A percentile compares a stretch with the other conserved stretches of the same genome.
Evolutionary conservation across 768 basidiomycete species (phyloP).

Genomic region (Lanmaoa pseudosensibilis): DNA sequence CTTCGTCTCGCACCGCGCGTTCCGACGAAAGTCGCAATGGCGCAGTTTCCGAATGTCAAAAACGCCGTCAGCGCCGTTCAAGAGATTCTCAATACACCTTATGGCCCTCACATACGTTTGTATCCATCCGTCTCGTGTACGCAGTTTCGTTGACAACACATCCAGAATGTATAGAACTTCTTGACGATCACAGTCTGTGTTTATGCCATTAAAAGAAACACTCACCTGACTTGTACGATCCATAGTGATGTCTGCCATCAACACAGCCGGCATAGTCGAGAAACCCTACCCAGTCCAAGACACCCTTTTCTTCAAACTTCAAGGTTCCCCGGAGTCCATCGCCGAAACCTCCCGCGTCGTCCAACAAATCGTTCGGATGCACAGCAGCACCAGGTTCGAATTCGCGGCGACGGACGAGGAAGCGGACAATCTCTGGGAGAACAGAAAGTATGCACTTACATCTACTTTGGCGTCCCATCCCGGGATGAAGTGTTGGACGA

Average conservation of each 20-base stretch:
- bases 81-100: conserved; percentile 69
- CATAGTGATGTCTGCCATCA: conserved; percentile 77
- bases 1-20: conserved; percentile 77
- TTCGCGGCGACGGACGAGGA: conserved; percentile 76
- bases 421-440: conserved; percentile 78
- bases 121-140: neutral
- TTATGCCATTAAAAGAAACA: neutral
- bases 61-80: conserved; percentile 79
- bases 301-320: conserved; percentile 90
- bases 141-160: neutral
- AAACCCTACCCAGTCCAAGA: conserved; percentile 67
- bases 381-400: conserved; percentile 67
- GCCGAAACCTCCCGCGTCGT: conserved; percentile 58
- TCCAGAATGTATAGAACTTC: conserved; percentile 82
- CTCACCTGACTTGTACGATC: neutral
- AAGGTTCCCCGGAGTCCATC: conserved; percentile 66
- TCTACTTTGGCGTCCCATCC: conserved; percentile 65
- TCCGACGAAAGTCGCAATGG: conserved; percentile 85
- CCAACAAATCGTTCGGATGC: conserved; percentile 59
- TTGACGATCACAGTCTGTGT: conserved; percentile 69
- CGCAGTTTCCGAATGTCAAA: conserved; percentile 79
- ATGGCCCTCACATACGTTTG: conserved; percentile 75
- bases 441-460: conserved; percentile 81
- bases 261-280: conserved; percentile 60
- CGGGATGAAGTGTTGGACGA: conserved; percentile 74